A percentile compares a stretch with the other conserved stretches of the same genome.
phyloP scores from a whole-genome alignment of 306 rosid species.

The Medicago truncatula region DNA sequence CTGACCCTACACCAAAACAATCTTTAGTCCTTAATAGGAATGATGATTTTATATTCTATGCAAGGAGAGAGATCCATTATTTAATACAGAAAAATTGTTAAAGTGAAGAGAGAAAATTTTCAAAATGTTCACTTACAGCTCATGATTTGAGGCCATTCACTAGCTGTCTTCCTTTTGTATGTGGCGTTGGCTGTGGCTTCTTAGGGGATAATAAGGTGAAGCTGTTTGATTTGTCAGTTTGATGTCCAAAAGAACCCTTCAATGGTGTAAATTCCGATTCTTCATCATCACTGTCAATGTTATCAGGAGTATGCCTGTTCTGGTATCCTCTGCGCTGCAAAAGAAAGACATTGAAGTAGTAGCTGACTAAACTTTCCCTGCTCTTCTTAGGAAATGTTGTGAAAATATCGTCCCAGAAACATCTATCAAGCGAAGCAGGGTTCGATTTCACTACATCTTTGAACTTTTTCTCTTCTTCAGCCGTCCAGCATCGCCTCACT shows the following conservation, averaged over 20 bases:
- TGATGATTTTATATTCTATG: constrained; percentile 16
- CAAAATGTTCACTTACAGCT: constrained; percentile 38
- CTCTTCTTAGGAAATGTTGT: constrained; percentile 69
- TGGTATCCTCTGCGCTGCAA: constrained; percentile 86
- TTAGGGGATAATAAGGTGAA: constrained; percentile 58
- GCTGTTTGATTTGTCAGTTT: constrained; percentile 40
- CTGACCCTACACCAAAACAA: constrained; percentile 35
- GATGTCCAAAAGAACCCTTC: constrained; percentile 56
- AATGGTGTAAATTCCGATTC: constrained; percentile 59
- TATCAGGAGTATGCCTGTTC: constrained; percentile 72
- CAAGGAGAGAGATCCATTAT: constrained; percentile 34
- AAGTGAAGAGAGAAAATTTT: constrained; percentile 39
- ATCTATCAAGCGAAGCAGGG: constrained; percentile 54
- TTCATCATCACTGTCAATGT: constrained; percentile 86
- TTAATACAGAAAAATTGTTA: constrained; percentile 30
- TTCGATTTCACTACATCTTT: constrained; percentile 58
- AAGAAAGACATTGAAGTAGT: constrained; percentile 87
- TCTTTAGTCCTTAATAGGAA: constrained; percentile 26
- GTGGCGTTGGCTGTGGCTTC: constrained; percentile 44
- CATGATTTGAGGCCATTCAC: constrained; percentile 14
- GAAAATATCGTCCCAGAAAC: constrained; percentile 66
- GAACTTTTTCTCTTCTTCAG: constrained; percentile 68
- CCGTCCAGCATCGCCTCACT: constrained; percentile 69
- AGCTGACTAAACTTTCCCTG: constrained; percentile 77
- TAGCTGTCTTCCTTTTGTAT: constrained; percentile 43